Evolutionary conservation across 1,284 basidiomycete genomes (phyloP).

Genomic region (Fistulina hepatica): DNA sequence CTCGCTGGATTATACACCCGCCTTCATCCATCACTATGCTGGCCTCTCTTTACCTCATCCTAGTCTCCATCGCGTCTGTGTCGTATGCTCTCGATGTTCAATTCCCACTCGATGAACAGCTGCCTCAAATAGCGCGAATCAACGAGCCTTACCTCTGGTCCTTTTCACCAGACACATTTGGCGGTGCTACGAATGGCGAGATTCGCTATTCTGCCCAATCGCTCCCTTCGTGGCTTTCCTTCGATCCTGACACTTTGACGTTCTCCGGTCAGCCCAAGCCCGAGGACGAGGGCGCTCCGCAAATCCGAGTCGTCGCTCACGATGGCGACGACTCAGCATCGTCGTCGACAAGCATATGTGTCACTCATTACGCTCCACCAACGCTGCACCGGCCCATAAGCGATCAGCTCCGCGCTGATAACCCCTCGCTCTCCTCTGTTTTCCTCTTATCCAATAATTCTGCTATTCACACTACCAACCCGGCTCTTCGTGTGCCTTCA

Average conservation of each 20-base stretch:
- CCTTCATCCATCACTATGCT: conserved; percentile 49
- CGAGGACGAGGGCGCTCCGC: conserved; percentile 44
- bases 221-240: conserved; percentile 57
- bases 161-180: conserved; percentile 51
- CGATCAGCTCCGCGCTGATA: conserved; percentile 48
- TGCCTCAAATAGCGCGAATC: conserved; percentile 51
- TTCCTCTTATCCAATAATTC: conserved; percentile 47
- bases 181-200: conserved; percentile 30
- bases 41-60: conserved; percentile 45
- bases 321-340: conserved; percentile 37
- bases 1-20: conserved; percentile 31
- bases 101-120: conserved; percentile 46
- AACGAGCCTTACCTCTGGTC: conserved; percentile 53
- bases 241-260: conserved; percentile 39
- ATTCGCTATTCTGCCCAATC: conserved; percentile 36
- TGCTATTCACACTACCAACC: conserved; percentile 40
- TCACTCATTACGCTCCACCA: conserved; percentile 48
- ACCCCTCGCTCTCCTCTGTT: conserved; percentile 58
- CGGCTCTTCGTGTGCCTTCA: conserved; percentile 67
- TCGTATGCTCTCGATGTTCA: conserved; percentile 36
- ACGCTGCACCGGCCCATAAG: conserved; percentile 43
- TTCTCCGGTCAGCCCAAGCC: conserved; percentile 49
- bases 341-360: conserved; percentile 48
- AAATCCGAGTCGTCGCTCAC: conserved; percentile 45
- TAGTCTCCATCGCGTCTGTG: conserved; percentile 26